These are phyloP conservation scores for Fomitopsis palustris DNA, from an alignment of 1,284 basidiomycete species.

Conservation along the genomic window DNA sequence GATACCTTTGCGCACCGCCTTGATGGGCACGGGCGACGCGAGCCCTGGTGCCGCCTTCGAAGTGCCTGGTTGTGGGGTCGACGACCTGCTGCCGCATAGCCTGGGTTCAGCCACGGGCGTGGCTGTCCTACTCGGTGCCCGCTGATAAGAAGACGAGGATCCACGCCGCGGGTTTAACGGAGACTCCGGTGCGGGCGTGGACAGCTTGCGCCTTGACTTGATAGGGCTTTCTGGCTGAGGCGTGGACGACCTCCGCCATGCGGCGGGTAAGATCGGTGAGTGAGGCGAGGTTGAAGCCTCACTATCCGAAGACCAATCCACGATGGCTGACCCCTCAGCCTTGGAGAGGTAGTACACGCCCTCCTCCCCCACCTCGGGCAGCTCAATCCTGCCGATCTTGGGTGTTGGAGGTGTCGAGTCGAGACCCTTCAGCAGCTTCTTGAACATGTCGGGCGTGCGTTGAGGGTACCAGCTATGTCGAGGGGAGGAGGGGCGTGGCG, in stretches of 20 bases:
- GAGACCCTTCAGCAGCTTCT: conserved; percentile 21
- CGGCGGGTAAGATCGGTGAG: conserved; percentile 1
- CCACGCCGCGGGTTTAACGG: not conserved
- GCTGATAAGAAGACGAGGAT: conserved; percentile 4
- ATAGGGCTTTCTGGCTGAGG: conserved; percentile 14
- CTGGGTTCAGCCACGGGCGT: conserved; percentile 1
- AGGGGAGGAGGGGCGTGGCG: conserved; percentile 7
- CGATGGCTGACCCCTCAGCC: conserved; percentile 8
- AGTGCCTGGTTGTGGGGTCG: conserved; percentile 11
- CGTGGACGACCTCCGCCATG: conserved; percentile 2
- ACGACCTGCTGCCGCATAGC: conserved; percentile 5
- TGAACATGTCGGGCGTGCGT: conserved; percentile 23
- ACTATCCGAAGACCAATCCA: conserved; percentile 19
- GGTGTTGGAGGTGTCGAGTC: conserved; percentile 29
- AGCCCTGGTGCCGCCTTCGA: not conserved
- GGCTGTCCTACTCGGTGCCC: not conserved
- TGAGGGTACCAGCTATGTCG: conserved; percentile 7
- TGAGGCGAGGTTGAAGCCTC: conserved; percentile 19
- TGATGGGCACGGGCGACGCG: conserved; percentile 7
- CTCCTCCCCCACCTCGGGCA: conserved; percentile 24
- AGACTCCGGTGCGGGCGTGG: conserved; percentile 15
- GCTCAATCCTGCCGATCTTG: conserved; percentile 25
- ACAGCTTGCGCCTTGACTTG: conserved; percentile 12
- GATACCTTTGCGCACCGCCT: conserved; percentile 20
- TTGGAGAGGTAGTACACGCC: conserved; percentile 10